Base-by-base conservation (phyloP, 2,329 filamentous ascomycete species). In the Apiospora sp. region DNA sequence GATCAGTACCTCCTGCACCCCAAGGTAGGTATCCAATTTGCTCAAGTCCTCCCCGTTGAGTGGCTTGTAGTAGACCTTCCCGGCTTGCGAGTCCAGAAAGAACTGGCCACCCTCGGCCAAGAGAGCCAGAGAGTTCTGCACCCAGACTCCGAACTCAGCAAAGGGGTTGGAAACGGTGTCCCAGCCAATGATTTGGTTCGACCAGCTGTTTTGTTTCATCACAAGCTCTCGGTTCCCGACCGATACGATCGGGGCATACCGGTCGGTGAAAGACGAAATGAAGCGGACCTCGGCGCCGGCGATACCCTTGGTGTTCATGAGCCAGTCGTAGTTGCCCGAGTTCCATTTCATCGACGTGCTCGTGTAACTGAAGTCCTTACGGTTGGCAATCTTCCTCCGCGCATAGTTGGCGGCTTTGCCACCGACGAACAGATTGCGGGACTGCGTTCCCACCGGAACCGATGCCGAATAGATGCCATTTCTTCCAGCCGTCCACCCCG, bases 41-140 rank as follows among this genome's bases (percentile, higher is more conserved):
- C 41, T 68, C 67, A 68, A 4, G 30, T 48, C 67, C 41, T 68
- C 67, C 3, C 67, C 67, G n/a, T 7, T 24, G 7, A 68, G 67
- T 19, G 67, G 67, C 44, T 68, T 68, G 67, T 68, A 68, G 43
- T 68, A 68, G 67, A 68, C 67, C 67, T 68, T 68, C 6, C 67
- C 67, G n/a, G 41, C 67, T 44, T 27, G 41, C 0, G 67, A 68
- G 22, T 68, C 67, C 67, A 68, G 14, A 41, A 46, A 68, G 67
- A 68, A 68, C 16, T 68, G 67, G 10, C 67, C 67, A 14, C 67
- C 67, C n/a, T 68, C 67, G 0, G 27, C 16, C 7, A 68, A 34
- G 14, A 68, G 67, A 14, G 67, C 67, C n/a, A 48, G 24, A 1
- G 67, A 24, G 41, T 68, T 68, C 67, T 68, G 67, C 13, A 48